Conservation (phyloP, 345 rosid species). For the Rhodomyrtus tomentosa region DNA sequence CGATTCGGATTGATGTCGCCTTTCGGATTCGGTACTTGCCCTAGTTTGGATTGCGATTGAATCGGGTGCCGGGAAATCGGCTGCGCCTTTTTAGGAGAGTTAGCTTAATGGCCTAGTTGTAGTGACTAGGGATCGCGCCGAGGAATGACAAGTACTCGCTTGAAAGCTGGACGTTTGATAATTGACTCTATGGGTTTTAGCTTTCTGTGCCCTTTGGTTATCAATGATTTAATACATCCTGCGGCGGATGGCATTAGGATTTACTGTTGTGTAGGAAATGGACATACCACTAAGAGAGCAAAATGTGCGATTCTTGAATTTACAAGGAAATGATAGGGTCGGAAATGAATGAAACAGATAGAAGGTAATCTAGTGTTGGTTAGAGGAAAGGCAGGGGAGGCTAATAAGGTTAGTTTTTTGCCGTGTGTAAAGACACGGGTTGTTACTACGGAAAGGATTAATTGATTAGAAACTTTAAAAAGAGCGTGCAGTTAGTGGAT, state of each 20-base stretch:
- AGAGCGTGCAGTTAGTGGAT: neutral
- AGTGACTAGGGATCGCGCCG: neutral
- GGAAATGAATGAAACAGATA: neutral
- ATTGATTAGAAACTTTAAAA: neutral
- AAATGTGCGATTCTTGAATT: neutral
- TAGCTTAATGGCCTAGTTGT: neutral
- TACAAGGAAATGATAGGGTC: neutral
- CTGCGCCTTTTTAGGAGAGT: neutral
- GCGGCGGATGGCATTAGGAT: neutral
- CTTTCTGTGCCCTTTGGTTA: neutral
- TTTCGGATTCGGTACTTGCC: neutral
- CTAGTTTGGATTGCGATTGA: neutral
- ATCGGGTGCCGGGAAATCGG: neutral
- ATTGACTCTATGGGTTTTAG: neutral
- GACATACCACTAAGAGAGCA: neutral
- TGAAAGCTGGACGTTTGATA: neutral
- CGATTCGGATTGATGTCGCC: neutral
- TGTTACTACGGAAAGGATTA: neutral
- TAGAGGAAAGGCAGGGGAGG: neutral
- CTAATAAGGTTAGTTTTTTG: neutral
- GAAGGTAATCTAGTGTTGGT: neutral
- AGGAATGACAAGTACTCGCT: neutral
- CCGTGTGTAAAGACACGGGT: neutral
- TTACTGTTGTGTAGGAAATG: neutral
- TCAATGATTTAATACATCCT: neutral